Evolutionary conservation across 2,329 filamentous ascomycete genomes (phyloP), one percentile per base, ranked within the genome.

Genomic region (Helotiales sp.): DNA sequence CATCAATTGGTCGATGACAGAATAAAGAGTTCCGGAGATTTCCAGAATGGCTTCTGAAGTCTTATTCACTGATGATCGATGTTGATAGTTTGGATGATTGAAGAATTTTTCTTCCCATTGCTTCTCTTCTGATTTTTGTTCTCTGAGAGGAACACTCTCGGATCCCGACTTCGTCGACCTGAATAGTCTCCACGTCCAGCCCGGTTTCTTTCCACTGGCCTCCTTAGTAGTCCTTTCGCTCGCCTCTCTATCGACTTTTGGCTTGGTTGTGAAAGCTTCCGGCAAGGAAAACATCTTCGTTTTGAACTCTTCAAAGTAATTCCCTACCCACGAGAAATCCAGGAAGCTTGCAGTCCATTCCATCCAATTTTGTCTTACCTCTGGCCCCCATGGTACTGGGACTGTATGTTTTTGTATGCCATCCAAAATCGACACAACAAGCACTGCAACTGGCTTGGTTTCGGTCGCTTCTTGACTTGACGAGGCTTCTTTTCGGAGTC

Each of bases 1-100:
- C 59, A 62, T 52, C 2, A 62, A 22, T 28, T 62, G 59, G 7
- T 52, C 45, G 13, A 62, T 52, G 59, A 52, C 30, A 1, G 45
- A 62, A 15, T 40, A 62, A 2, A 62, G 32, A 2, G n/a, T 34
- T 1, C 11, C 15, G 3, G 47, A 34, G 22, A 52, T 37, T 6
- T 62, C 45, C 30, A 30, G 26, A 6, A 49, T 49, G 7, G n/a
- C 11, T 13, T 61, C n/a, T 4, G 26, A 26, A 7, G 58, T 30
- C 24, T 24, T 30, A 32, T 47, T 32, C 17, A 3, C 49, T 3
- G 57, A 28, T 30, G 22, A 17, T 15, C 15, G 22, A 5, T n/a
- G 15, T 30, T 60, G 57, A 6, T 60, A 60, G 24, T 15, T 43
- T n/a, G 57, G 57, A 13, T 6, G 6, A 11, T 45, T 43, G 26